Base-by-base conservation (phyloP, 2,329 filamentous ascomycete species). In the Colletotrichum sp. region DNA sequence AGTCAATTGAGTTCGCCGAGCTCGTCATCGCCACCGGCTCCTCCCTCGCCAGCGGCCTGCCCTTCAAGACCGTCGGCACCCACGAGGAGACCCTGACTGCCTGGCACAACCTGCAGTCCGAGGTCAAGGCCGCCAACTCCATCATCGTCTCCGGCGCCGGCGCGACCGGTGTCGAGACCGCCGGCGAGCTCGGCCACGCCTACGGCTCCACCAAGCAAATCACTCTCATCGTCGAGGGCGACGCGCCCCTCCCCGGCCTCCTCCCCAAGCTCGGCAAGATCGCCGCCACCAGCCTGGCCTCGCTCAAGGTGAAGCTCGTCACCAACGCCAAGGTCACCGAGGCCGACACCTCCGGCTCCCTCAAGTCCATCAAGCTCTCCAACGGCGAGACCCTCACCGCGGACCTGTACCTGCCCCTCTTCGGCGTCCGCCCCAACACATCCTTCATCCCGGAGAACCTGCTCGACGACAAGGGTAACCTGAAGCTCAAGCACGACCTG, bases 1-100 rank as follows among this genome's bases (percentile, higher is more conserved):
- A 83, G 8, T 81, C 82, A 13, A 80, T 91, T 71, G 75, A 76
- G 24, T 93, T 92, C 79, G 86, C 91, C 78, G 87, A 86, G 26
- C 83, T 92, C 15, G 80, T 93, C 76, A 82, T 93, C 59, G 90
- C 90, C 12, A 92, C 91, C 4, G 90, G 90, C 16, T 84, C 90
- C n/a, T 85, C 86, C 34, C 80, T 84, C 36, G 79, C 84, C n/a
- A 83, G 79, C 68, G 78, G 79, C 26, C 78, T 87, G 30, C 89
- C 89, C 3, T 88, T 89, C 81, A 91, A 91, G 79, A 84, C 84
- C 28, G 78, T 85, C 36, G 88, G 86, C 76, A 85, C 84, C 16
- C 84, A 89, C 78, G 86, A 89, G 76, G 84, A 87, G 36, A 85
- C 85, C 4, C 68, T 84, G 6, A 79, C 81, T 2, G 80, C 83